Base-by-base conservation (phyloP, 108 stramenopile species). In the Stephanodiscus triporus region DNA sequence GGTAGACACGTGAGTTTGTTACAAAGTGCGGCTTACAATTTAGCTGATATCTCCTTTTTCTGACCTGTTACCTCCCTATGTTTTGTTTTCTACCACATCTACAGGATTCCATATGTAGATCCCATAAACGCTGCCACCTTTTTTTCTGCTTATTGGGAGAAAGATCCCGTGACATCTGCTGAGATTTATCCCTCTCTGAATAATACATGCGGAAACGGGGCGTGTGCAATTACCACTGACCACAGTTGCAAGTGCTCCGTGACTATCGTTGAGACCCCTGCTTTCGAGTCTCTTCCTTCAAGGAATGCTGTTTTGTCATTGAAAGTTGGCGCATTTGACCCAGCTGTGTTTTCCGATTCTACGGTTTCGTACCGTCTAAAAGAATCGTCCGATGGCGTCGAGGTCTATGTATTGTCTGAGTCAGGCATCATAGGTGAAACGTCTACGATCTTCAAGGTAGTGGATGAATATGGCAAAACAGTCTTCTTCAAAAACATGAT, bases 261-360 rank as follows among this genome's bases (percentile, higher is more conserved):
- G 30, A 72, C 66, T 27, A 13, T 68, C 20, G 29, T 47, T 1
- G 72, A 80, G 54, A 62, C 7, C 51, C 24, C 38, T 19, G 71
- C 64, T 16, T 83, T 75, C 30, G 42, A 40, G 57, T 69, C 74
- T 2, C 40, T 73, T 0, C 81, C 84, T 17, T 75, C 75, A 11
- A 62, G 78, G 37, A 72, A 76, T 20, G 68, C 81, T 16, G 67
- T 78, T 11, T 47, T 87, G 43, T 43, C 61, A 24, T 71, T 88
- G 11, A 36, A 72, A 29, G 59, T 84, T 77, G 87, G 87, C 13
- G 79, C 70, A 1, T 45, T 73, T 30, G 36, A 83, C 42, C 85
- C 85, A 16, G 56, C 51, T 9, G 45, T 55, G 2, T 78, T 72
- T 66, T 63, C 50, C 26, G 61, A 73, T 42, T 60, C 48, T n/a